A percentile compares a stretch with the other conserved stretches of the same genome.
phyloP scores from a whole-genome alignment of 1,139 yeast genomes.

The Protomyces inouyei region DNA sequence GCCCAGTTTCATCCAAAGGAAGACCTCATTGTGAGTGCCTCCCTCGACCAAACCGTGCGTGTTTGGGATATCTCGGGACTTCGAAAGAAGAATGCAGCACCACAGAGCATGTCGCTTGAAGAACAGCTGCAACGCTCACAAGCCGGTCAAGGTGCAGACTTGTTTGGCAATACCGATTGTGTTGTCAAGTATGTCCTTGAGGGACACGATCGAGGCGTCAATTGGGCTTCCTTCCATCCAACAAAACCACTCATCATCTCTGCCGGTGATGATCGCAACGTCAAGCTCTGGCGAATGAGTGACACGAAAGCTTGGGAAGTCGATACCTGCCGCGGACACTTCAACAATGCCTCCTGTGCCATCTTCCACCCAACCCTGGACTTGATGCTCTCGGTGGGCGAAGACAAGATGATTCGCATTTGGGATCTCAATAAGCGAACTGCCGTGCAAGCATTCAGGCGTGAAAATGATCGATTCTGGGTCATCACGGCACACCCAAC shows the following conservation, averaged over 20 bases:
- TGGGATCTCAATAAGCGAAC: constrained; percentile 96
- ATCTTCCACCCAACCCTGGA: constrained; percentile 93
- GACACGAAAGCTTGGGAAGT: constrained; percentile 99
- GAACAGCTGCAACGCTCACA: constrained; percentile 62
- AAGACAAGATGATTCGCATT: constrained; percentile 93
- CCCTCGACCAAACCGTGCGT: constrained; percentile 96
- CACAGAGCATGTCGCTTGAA: constrained; percentile 56
- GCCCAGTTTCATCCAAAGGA: constrained; percentile 97
- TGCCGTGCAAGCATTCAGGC: constrained; percentile 88
- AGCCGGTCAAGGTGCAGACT: constrained; percentile 61
- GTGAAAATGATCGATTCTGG: constrained; percentile 96
- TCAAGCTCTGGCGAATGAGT: constrained; percentile 96
- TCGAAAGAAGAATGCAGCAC: constrained; percentile 90
- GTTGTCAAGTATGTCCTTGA: constrained; percentile 92
- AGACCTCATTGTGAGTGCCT: constrained; percentile 90
- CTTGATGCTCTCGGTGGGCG: constrained; percentile 85
- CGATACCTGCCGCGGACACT: constrained; percentile 96
- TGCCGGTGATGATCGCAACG: constrained; percentile 93
- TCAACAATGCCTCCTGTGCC: constrained; percentile 84
- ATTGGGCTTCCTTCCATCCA: constrained; percentile 98
- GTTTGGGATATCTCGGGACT: constrained; percentile 98
- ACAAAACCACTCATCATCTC: constrained; percentile 91
- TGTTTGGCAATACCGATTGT: constrained; percentile 90
- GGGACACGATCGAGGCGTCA: constrained; percentile 98
- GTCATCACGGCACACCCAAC: constrained; percentile 80